phyloP scores from a whole-genome alignment of 805 yeast species.

The Monosporozyma aquatica region DNA sequence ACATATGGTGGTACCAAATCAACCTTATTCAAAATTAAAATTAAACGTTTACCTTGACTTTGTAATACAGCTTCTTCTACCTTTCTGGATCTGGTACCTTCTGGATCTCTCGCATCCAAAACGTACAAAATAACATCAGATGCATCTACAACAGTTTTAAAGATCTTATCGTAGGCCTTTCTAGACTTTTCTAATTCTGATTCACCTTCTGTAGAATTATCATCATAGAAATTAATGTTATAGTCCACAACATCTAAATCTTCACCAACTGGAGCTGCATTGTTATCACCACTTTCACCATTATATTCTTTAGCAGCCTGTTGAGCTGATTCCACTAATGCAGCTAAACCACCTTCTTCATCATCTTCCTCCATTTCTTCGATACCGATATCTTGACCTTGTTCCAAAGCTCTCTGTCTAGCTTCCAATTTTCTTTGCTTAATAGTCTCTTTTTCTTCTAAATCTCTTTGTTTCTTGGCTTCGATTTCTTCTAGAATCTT shows the following conservation, averaged over 20 bases:
- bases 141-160: conserved; percentile 86
- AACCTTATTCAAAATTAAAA: conserved; percentile 80
- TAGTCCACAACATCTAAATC: conserved; percentile 43
- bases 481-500: conserved; percentile 67
- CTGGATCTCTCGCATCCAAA: conserved; percentile 97
- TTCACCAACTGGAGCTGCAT: conserved; percentile 25
- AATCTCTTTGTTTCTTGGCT: conserved; percentile 44
- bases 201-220: conserved; percentile 35
- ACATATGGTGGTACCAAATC: conserved; percentile 85
- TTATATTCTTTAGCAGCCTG: conserved; percentile 70
- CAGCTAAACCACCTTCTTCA: conserved; percentile 56
- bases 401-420: conserved; percentile 31
- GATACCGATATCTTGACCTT: conserved; percentile 31
- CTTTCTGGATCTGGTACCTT: conserved; percentile 81
- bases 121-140: conserved; percentile 88
- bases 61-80: conserved; percentile 85
- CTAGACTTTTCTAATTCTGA: conserved; percentile 62
- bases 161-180: conserved; percentile 88
- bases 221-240: conserved; percentile 37
- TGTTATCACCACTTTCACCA: conserved; percentile 40
- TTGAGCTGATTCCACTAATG: conserved; percentile 83
- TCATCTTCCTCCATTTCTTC: conserved; percentile 33
- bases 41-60: conserved; percentile 68
- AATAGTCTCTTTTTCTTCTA: conserved; percentile 44
- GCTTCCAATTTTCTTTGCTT: conserved; percentile 41